phyloP scores from a whole-genome alignment of 352 stramenopile genomes.

The Peronospora farinosa region DNA sequence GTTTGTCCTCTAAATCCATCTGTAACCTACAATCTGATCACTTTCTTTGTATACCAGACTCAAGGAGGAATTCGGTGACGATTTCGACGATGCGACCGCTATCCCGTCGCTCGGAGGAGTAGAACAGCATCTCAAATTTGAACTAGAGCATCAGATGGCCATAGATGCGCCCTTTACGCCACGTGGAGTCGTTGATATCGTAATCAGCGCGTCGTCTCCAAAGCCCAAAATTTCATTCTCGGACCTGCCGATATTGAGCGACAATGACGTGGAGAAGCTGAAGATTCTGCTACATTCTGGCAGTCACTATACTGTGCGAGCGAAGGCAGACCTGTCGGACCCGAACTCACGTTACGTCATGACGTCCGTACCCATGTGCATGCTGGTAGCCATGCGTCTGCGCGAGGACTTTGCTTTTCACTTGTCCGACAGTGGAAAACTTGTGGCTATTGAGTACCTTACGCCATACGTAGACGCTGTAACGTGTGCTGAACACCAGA shows the following conservation, averaged over 20 bases:
- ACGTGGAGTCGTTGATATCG: conserved; percentile 56
- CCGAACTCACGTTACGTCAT: conserved; percentile 60
- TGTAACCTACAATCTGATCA: conserved; percentile 10
- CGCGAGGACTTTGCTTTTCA: conserved; percentile 82
- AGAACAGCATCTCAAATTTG: conserved; percentile 47
- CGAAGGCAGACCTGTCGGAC: conserved; percentile 50
- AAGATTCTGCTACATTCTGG: conserved; percentile 40
- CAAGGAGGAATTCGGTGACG: conserved; percentile 60
- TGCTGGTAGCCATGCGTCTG: conserved; percentile 62
- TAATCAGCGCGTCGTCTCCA: conserved; percentile 39
- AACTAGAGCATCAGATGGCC: conserved; percentile 56
- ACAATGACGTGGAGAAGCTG: conserved; percentile 40
- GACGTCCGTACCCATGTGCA: conserved; percentile 75
- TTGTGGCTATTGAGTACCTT: conserved; percentile 79
- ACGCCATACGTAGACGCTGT: conserved; percentile 43
- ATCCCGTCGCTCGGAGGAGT: conserved; percentile 27
- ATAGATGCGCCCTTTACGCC: conserved; percentile 30
- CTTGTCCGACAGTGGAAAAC: conserved; percentile 63
- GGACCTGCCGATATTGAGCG: conserved; percentile 37
- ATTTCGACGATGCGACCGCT: conserved; percentile 44
- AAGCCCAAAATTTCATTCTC: conserved; percentile 65
- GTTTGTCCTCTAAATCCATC: background rate
- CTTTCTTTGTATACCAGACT: conserved; percentile 30
- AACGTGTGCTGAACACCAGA: conserved; percentile 46
- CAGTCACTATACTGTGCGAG: conserved; percentile 64